Percentiles rank a stretch among this genome's conserved stretches.
These are phyloP conservation scores for Musa schizocarpa DNA, from an alignment of 176 grass and related monocot species.

Conservation along the genomic window DNA sequence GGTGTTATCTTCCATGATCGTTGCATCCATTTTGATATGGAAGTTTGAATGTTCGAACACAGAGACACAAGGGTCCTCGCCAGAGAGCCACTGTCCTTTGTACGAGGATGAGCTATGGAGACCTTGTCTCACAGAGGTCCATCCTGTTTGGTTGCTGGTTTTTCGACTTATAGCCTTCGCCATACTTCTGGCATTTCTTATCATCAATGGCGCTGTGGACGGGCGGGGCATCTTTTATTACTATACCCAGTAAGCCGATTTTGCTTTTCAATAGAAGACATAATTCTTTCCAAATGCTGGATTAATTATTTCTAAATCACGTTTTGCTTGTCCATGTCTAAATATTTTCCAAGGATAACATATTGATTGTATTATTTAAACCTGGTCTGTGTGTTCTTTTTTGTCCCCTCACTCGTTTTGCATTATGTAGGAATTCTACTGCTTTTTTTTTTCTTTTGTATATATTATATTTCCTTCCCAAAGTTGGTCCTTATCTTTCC, in stretches of 20 bases:
- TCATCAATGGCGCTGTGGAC: slow-evolving; percentile 33
- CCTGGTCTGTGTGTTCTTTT: neutral
- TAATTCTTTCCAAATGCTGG: neutral
- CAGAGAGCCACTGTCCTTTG: neutral
- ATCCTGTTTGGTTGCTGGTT: slow-evolving; percentile 66
- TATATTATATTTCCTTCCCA: too few relatives aligned
- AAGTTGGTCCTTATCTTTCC: too few relatives aligned
- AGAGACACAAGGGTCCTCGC: neutral
- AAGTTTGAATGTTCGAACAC: slow-evolving; percentile 11
- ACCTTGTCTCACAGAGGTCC: slow-evolving; percentile 48
- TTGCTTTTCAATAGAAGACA: neutral
- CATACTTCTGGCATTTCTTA: slow-evolving; percentile 31
- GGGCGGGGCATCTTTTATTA: slow-evolving; percentile 54
- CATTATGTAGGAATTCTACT: neutral
- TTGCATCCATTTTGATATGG: slow-evolving; percentile 14
- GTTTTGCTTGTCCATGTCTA: neutral
- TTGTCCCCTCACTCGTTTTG: neutral
- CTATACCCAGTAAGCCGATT: slow-evolving; percentile 64
- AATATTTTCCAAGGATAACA: neutral
- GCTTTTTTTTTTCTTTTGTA: neutral
- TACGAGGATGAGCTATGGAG: slow-evolving; percentile 62
- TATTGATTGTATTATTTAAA: neutral
- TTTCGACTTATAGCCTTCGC: slow-evolving; percentile 49
- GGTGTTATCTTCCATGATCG: slow-evolving; percentile 16
- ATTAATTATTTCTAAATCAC: neutral